Conservation (phyloP, 225 moss, liverwort and hornwort genomes). For the Antitrichia curtipendula region DNA sequence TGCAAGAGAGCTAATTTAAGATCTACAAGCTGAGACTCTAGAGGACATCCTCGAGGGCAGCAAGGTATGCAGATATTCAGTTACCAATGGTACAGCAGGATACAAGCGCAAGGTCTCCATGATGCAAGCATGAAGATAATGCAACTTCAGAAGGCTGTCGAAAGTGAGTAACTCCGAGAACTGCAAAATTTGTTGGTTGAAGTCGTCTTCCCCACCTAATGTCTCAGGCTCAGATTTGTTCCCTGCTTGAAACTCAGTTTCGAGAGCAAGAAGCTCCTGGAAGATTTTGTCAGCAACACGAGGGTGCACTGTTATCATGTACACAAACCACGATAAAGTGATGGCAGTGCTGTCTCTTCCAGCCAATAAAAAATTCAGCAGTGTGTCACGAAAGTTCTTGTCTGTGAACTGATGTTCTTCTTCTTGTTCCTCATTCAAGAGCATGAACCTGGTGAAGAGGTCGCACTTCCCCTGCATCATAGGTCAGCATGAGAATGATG, state of each 20-base stretch:
- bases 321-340: constrained; percentile 50
- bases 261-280: constrained; percentile 34
- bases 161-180: constrained; percentile 24
- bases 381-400: constrained; percentile 50
- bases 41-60: too few species aligned
- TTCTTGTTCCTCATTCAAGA: constrained; percentile 30
- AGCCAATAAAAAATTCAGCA: constrained; percentile 11
- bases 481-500: not conserved
- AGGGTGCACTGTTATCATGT: constrained; percentile 15
- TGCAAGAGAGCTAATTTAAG: too few species aligned
- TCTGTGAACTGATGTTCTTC: constrained; percentile 8
- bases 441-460: constrained; percentile 52
- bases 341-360: constrained; percentile 48
- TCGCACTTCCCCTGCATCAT: constrained; percentile 7
- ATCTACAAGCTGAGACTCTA: too few species aligned
- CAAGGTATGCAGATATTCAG: not conserved
- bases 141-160: constrained; percentile 22
- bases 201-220: not conserved
- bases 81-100: constrained; percentile 46
- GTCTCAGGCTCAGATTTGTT: not conserved
- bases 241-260: not conserved
- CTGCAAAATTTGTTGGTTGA: not conserved
- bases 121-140: constrained; percentile 36
- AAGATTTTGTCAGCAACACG: constrained; percentile 2
- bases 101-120: constrained; percentile 48